Base-by-base conservation (phyloP, 805 yeast genomes). In the Maudiozyma turicensis region DNA sequence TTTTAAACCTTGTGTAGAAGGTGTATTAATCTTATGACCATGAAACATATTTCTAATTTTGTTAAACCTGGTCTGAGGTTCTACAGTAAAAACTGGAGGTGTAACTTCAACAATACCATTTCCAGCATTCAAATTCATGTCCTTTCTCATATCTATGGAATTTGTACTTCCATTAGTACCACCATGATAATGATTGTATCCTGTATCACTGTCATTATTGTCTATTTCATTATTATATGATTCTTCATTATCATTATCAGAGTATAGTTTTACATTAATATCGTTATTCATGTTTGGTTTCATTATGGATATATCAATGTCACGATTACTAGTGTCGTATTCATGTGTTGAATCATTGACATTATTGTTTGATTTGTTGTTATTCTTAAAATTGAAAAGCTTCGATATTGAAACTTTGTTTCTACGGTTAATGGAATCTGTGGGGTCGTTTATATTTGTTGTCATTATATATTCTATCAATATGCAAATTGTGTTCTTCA, bases 21-120 rank as follows among this genome's bases (percentile, higher is more conserved):
- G 37, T 42, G 44, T 8, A 32, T 35, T 11, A 10, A n/a, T 40
- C 14, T 39, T 43, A 7, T 14, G 37, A n/a, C 29, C 34, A 43
- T 38, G 39, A 40, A 48, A 48, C 28, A 48, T 41, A 35, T 32
- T 41, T 30, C 38, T 48, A 15, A 45, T 35, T 37, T 35, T 48
- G 15, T n/a, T 35, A 30, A 48, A 40, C 35, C 40, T 44, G 7
- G 42, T 39, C 13, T 35, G n/a, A 13, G 38, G 38, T 35, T 35
- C 38, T n/a, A n/a, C 13, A 35, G 14, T n/a, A 5, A 3, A 7
- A 35, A n/a, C 35, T 35, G 15, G 26, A 20, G 26, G 26, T 20
- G 26, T 20, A 20, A 20, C 26, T 20, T 20, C 26, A 20, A 20
- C 26, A 20, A 20, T 20, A 20, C 26, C 26, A 20, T 4, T 20